Percentiles rank a stretch among this genome's conserved stretches.
phyloP scores from a whole-genome alignment of 805 yeast genomes.

The Candida vaughaniae region DNA sequence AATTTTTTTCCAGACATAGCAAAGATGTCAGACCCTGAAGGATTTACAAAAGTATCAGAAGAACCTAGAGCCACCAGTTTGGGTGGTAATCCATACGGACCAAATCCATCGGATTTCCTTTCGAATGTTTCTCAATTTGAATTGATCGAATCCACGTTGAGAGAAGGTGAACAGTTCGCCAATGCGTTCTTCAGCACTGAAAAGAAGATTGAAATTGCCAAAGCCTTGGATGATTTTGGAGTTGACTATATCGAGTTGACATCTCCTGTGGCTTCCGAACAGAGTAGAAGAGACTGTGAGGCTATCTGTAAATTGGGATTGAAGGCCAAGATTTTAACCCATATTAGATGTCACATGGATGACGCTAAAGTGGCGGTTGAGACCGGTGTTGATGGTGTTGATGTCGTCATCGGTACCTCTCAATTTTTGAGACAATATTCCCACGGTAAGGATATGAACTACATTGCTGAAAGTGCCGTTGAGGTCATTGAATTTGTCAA shows the following conservation, averaged over 20 bases:
- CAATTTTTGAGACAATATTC: conserved; percentile 55
- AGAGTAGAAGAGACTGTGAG: conserved; percentile 56
- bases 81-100: conserved; percentile 52
- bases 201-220: conserved; percentile 57
- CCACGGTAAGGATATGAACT: conserved; percentile 62
- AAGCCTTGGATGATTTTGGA: conserved; percentile 60
- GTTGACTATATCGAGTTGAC: conserved; percentile 61
- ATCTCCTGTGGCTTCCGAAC: conserved; percentile 60
- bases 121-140: conserved; percentile 55
- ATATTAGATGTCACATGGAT: conserved; percentile 61
- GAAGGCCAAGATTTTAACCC: conserved; percentile 58
- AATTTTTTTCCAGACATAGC: too few species aligned
- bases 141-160: conserved; percentile 55
- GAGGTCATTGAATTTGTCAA: conserved; percentile 62
- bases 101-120: conserved; percentile 56
- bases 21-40: conserved; percentile 33
- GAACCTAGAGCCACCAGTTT: conserved; percentile 20
- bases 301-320: conserved; percentile 59
- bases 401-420: conserved; percentile 60
- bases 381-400: conserved; percentile 64
- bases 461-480: conserved; percentile 54
- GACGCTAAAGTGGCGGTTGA: conserved; percentile 61
- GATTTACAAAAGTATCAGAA: conserved; percentile 37
- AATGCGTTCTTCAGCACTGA: conserved; percentile 60
- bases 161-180: conserved; percentile 67